Percentiles rank a stretch among this genome's conserved stretches.
Evolutionary conservation across 495 filamentous ascomycete species (phyloP).

Genomic region (Pseudotulostoma volvatum): DNA sequence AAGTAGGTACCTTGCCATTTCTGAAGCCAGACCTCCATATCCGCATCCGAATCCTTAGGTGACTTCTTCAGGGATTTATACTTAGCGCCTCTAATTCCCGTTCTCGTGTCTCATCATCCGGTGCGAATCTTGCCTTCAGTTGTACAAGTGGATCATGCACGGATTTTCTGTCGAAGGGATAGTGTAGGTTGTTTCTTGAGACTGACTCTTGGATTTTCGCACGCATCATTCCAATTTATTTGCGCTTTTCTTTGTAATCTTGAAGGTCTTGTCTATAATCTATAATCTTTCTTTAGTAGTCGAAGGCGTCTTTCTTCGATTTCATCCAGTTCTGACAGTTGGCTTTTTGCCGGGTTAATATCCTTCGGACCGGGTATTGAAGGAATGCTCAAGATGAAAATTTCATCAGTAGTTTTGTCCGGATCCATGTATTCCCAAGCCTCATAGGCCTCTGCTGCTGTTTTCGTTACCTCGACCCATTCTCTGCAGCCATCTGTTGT

Average conservation of each 20-base stretch:
- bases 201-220: not conserved
- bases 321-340: not conserved
- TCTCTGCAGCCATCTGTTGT: too few relatives aligned
- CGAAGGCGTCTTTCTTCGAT: not conserved
- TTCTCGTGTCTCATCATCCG: not conserved
- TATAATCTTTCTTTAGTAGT: not conserved
- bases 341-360: not conserved
- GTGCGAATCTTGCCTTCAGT: not conserved
- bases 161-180: not conserved
- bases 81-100: not conserved
- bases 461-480: too few relatives aligned
- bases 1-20: not conserved
- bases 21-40: not conserved
- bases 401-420: too few relatives aligned
- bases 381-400: too few relatives aligned
- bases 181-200: not conserved
- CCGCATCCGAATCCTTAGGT: not conserved
- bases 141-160: not conserved
- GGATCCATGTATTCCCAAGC: too few relatives aligned
- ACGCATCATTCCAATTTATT: not conserved
- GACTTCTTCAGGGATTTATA: not conserved
- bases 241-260: not conserved
- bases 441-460: too few relatives aligned
- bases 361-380: not conserved
- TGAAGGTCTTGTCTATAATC: too few relatives aligned